Base-by-base conservation (phyloP, 805 yeast genomes). In the Suhomyces sp. region DNA sequence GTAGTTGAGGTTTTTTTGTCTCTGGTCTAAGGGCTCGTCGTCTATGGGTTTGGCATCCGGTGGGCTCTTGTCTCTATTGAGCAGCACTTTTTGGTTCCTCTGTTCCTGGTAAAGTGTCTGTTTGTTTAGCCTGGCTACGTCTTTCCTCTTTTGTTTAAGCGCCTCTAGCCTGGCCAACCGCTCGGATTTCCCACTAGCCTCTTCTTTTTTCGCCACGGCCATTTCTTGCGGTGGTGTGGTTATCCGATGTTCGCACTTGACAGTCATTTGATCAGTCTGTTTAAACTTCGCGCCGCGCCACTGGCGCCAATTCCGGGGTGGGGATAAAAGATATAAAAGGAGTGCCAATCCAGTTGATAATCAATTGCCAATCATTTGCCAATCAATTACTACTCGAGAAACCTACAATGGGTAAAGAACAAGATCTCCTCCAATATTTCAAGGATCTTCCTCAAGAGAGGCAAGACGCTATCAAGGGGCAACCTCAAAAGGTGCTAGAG, bases 21-120 rank as follows among this genome's bases (percentile, higher is more conserved):
- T 48, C 9, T 51, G 40, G 9, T 45, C 44, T 36, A 42, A 49
- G 40, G 44, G 44, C 23, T 44, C 31, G 29, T 44, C 31, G 9
- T 41, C 50, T 17, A 36, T 17, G 29, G 46, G n/a, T n/a, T 33
- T 33, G 22, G 17, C 31, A 17, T 36, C 22, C 10, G 36, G 24
- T 36, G 26, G 22, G 40, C 47, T 46, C 52, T 51, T 76, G 80
- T 50, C 33, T 29, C 33, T 76, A 82, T 67, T 41, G 76, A 80
- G 48, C 61, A 41, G 12, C 23, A 54, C 26, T 50, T 57, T 57
- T 44, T 60, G 60, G 23, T 54, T 50, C 26, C 57, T 58, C 26
- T 44, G 23, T 19, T 63, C 67, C 27, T 59, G 53, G 33, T 48
- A 40, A 4, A 64, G 50, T 15, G 60, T 64, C 33, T 58, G 56